These are phyloP conservation scores for Candida dajiaensis DNA, from an alignment of 805 yeast genomes.

Conservation along the genomic window DNA sequence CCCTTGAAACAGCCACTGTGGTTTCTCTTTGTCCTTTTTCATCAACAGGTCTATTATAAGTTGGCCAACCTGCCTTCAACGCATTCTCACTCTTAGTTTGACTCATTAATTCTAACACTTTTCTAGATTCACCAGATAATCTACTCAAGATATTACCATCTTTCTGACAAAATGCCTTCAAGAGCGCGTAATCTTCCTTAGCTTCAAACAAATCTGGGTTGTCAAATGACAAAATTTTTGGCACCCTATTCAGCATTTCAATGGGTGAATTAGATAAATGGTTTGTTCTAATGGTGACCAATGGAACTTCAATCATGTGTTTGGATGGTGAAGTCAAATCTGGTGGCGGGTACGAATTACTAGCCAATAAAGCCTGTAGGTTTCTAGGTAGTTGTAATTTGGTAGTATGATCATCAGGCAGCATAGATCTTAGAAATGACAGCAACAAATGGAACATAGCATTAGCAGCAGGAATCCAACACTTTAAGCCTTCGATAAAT, in stretches of 20 bases:
- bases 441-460: conserved; percentile 79
- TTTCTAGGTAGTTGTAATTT: conserved; percentile 57
- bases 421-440: conserved; percentile 73
- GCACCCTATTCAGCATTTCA: conserved; percentile 55
- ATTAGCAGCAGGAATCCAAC: conserved; percentile 78
- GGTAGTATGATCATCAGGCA: conserved; percentile 55
- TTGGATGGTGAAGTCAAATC: conserved; percentile 29
- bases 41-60: conserved; percentile 24
- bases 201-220: conserved; percentile 65
- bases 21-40: conserved; percentile 12
- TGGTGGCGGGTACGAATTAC: conserved; percentile 73
- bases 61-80: conserved; percentile 37
- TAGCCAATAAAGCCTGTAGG: conserved; percentile 56
- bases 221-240: conserved; percentile 59
- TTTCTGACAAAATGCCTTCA: conserved; percentile 64
- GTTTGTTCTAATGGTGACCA: conserved; percentile 46
- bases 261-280: conserved; percentile 39
- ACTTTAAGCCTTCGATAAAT: conserved; percentile 65
- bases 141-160: conserved; percentile 52
- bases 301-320: conserved; percentile 49
- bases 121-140: conserved; percentile 66
- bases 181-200: conserved; percentile 69
- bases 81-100: conserved; percentile 27
- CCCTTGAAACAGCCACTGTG: conserved; percentile 42
- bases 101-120: conserved; percentile 40